Evolutionary conservation across 345 rosid genomes (phyloP), one percentile per base, ranked within the genome.

Genomic region (Crucihimalaya himalaica): DNA sequence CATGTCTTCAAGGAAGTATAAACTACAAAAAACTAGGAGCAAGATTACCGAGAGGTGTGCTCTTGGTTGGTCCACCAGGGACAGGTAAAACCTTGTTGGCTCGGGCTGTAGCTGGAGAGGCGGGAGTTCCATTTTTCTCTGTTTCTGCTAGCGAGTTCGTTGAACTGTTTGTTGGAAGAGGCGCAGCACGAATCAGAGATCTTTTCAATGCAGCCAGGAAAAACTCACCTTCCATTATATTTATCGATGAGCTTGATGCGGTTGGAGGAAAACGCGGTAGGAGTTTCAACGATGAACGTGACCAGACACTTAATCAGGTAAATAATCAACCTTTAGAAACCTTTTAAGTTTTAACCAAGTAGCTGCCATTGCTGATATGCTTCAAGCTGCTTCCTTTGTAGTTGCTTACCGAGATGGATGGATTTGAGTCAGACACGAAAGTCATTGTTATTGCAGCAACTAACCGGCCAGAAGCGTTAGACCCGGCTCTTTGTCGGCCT

Each of bases 321-420:
- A 80, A 52, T 56, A 55, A 59, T 54, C 57, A 45, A 74, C 39
- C 18, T 58, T 60, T 45, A 39, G 0, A 63, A 58, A 23, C 35
- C 34, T 43, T 68, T 11, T 21, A 31, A 21, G 29, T 43, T 68
- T 11, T 21, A 31, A 21, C 12, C 27, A n/a, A 2, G 53, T 43
- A 34, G 45, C 2, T 8, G 13, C 52, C 42, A 3, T 37, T 16
- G 18, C 25, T 65, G 50, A 67, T 6, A 18, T 62, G 65, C 61
- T 51, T 74, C 13, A 25, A n/a, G 56, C 5, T 57, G 31, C 21
- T 71, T 48, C 53, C 45, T 74, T 59, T 86, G 83, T 75, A 95
- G 99, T 83, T 95, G 82, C 90, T 95, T 79, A 95, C 97, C 48
- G 97, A 95, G 82, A 91, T 91, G 97, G 99, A 95, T 78, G 97